These are phyloP conservation scores for Nakaseomyces glabratus DNA, from an alignment of 1,139 yeast species.

Conservation along the genomic window DNA sequence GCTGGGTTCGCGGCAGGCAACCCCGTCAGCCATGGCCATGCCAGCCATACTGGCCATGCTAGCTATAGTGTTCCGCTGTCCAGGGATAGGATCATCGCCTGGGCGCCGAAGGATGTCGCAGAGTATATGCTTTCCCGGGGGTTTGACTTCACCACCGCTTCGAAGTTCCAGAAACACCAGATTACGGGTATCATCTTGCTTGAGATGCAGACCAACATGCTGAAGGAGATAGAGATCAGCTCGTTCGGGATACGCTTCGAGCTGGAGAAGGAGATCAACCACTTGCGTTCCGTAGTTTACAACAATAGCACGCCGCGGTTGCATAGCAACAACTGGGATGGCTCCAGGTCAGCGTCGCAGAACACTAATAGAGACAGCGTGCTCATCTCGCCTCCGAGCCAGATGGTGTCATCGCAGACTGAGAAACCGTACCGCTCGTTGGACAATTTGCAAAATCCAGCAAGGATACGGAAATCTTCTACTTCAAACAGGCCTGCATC, in stretches of 20 bases:
- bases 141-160: slow-evolving; percentile 61
- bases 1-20: not conserved
- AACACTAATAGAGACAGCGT: slow-evolving; percentile 2
- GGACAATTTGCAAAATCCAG: slow-evolving; percentile 33
- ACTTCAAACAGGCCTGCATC: not conserved
- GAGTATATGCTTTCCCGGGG: slow-evolving; percentile 65
- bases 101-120: slow-evolving; percentile 84
- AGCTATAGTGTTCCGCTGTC: not conserved
- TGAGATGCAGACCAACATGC: slow-evolving; percentile 73
- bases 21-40: not conserved
- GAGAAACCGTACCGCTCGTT: slow-evolving; percentile 33
- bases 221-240: slow-evolving; percentile 82
- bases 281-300: slow-evolving; percentile 32
- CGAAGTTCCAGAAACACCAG: slow-evolving; percentile 75
- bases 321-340: not conserved
- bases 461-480: not conserved
- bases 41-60: not conserved
- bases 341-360: not conserved
- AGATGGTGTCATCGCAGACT: slow-evolving; percentile 1
- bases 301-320: slow-evolving; percentile 2
- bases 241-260: slow-evolving; percentile 95
- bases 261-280: slow-evolving; percentile 78
- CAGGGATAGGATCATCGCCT: slow-evolving; percentile 42
- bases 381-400: not conserved
- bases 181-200: slow-evolving; percentile 78